These are phyloP conservation scores for Fusarium liriodendri DNA, from an alignment of 2,329 filamentous ascomycete genomes.

Conservation along the genomic window DNA sequence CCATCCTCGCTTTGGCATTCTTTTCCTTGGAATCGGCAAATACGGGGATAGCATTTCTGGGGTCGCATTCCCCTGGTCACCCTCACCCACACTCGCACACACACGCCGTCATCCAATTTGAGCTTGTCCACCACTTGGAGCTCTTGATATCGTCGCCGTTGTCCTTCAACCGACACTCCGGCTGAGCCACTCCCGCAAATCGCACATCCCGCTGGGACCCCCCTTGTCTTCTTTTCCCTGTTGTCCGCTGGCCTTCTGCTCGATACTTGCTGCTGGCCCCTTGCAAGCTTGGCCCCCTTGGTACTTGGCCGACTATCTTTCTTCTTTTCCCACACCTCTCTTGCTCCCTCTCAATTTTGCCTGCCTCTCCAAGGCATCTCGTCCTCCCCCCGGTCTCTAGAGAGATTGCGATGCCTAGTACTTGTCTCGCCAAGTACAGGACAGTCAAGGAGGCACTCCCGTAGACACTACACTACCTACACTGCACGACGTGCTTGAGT, in stretches of 20 bases:
- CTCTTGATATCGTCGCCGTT: conserved; percentile 29
- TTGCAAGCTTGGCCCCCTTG: conserved; percentile 31
- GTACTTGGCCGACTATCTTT: conserved; percentile 28
- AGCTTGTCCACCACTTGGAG: conserved; percentile 34
- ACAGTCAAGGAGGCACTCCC: conserved; percentile 7
- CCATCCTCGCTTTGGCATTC: conserved; percentile 34
- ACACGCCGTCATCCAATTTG: conserved; percentile 30
- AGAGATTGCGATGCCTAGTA: conserved; percentile 30
- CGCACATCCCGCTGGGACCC: conserved; percentile 31
- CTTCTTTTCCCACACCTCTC: conserved; percentile 35
- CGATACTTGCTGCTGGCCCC: conserved; percentile 22
- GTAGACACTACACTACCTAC: conserved; percentile 24
- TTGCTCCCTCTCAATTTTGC: conserved; percentile 24
- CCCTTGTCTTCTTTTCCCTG: conserved; percentile 31
- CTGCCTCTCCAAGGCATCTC: conserved; percentile 30
- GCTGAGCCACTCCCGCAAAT: conserved; percentile 41
- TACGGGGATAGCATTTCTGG: conserved; percentile 22
- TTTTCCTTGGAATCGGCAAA: conserved; percentile 23
- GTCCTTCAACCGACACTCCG: conserved; percentile 15
- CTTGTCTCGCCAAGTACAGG: conserved; percentile 33
- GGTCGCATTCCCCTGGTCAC: conserved; percentile 33
- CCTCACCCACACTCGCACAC: conserved; percentile 23
- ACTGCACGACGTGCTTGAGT: conserved; percentile 27
- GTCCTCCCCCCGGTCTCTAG: conserved; percentile 22
- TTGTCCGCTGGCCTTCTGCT: conserved; percentile 11